These are phyloP conservation scores for Margaritispora aquatica DNA, from an alignment of 495 filamentous ascomycete species.

Conservation along the genomic window DNA sequence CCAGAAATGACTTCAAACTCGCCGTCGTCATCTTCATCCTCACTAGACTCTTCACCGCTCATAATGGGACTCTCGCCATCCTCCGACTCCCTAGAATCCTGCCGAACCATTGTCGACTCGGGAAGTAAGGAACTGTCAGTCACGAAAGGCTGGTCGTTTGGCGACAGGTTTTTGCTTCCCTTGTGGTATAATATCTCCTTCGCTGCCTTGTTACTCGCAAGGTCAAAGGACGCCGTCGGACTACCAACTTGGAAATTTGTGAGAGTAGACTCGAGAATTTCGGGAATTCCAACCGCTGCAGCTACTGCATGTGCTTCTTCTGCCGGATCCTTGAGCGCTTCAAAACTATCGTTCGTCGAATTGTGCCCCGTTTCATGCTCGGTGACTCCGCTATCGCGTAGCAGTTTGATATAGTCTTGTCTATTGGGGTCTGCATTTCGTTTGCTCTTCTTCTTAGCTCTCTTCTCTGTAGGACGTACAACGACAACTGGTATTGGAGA, in stretches of 20 bases:
- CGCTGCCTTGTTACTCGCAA: slow-evolving; percentile 20
- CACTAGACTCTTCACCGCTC: slow-evolving; percentile 40
- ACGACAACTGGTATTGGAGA: slow-evolving; percentile 97
- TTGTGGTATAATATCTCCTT: no score
- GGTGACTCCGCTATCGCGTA: slow-evolving; percentile 57
- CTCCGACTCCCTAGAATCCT: slow-evolving; percentile 7
- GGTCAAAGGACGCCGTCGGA: no score
- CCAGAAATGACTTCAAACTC: slow-evolving; percentile 42
- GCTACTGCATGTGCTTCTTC: slow-evolving; percentile 69
- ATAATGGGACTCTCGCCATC: slow-evolving; percentile 33
- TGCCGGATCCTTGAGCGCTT: slow-evolving; percentile 36
- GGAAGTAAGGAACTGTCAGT: no score
- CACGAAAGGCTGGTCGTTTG: no score
- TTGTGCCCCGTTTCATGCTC: slow-evolving; percentile 40
- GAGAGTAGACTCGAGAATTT: slow-evolving; percentile 47
- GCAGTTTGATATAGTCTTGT: slow-evolving; percentile 73
- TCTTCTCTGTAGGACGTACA: slow-evolving; percentile 83
- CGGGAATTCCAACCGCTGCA: slow-evolving; percentile 60
- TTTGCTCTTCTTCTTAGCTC: slow-evolving; percentile 87
- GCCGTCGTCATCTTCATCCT: slow-evolving; percentile 37
- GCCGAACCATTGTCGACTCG: slow-evolving; percentile 18
- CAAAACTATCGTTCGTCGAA: slow-evolving; percentile 33
- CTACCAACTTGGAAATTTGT: no score
- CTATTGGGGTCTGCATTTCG: slow-evolving; percentile 71
- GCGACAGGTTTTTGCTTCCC: no score